These are phyloP conservation scores for Suillus spraguei DNA, from an alignment of 768 basidiomycete genomes.

Conservation along the genomic window DNA sequence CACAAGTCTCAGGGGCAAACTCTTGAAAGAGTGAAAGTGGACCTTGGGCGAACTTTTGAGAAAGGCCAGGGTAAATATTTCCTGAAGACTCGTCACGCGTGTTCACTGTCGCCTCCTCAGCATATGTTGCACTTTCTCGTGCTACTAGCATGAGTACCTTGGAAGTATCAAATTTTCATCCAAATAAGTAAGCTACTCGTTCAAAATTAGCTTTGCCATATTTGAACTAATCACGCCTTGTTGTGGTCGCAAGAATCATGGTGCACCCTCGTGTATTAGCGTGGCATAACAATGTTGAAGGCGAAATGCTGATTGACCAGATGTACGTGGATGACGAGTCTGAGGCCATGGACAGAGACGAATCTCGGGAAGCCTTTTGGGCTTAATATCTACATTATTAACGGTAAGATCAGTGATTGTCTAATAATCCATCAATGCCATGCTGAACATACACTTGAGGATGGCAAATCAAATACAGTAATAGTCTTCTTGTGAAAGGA, in stretches of 20 bases:
- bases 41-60: slow-evolving; percentile 77
- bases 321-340: slow-evolving; percentile 22
- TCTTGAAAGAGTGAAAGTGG: slow-evolving; percentile 79
- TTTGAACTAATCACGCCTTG: slow-evolving; percentile 10
- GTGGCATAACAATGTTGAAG: slow-evolving; percentile 48
- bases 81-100: neutral
- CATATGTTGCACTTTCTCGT: slow-evolving; percentile 74
- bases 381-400: neutral
- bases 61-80: slow-evolving; percentile 64
- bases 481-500: neutral
- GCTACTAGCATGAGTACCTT: slow-evolving; percentile 68
- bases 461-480: neutral
- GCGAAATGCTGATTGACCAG: slow-evolving; percentile 13
- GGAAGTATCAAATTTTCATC: slow-evolving; percentile 65
- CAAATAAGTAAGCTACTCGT: slow-evolving; percentile 48
- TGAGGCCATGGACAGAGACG: slow-evolving; percentile 42
- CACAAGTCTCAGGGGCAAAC: slow-evolving; percentile 95
- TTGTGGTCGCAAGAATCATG: slow-evolving; percentile 46
- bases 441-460: neutral
- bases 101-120: slow-evolving; percentile 32
- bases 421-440: neutral
- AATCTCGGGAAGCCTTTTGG: slow-evolving; percentile 37
- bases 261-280: slow-evolving; percentile 65
- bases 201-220: neutral
- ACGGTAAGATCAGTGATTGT: neutral